These are phyloP conservation scores for Aspergillus diversus DNA, from an alignment of 495 filamentous ascomycete species.

Conservation along the genomic window DNA sequence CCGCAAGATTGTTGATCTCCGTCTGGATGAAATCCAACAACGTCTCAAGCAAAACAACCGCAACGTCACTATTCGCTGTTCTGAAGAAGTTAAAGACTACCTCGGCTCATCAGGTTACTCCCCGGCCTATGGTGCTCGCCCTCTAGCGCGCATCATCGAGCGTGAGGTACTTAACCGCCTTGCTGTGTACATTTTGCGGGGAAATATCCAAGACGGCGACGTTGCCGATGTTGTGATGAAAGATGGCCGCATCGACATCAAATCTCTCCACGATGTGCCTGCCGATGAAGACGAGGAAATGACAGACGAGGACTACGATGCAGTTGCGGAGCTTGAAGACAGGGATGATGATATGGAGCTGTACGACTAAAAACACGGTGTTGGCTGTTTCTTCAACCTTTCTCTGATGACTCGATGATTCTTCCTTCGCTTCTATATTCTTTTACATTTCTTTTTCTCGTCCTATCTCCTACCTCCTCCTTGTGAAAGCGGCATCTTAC, in stretches of 20 bases:
- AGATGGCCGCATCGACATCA: slow-evolving; percentile 73
- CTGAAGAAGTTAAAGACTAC: slow-evolving; percentile 85
- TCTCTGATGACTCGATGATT: too few species aligned
- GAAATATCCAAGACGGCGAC: slow-evolving; percentile 84
- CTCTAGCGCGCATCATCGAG: slow-evolving; percentile 86
- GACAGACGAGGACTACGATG: slow-evolving; percentile 67
- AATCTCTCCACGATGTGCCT: slow-evolving; percentile 78
- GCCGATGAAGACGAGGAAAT: slow-evolving; percentile 73
- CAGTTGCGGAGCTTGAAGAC: slow-evolving; percentile 67
- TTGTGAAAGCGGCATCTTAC: too few species aligned
- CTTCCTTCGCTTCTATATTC: too few species aligned
- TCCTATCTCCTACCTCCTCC: too few species aligned
- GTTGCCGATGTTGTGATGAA: slow-evolving; percentile 74
- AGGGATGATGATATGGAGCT: slow-evolving; percentile 71
- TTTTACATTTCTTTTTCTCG: too few species aligned
- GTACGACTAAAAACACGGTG: slow-evolving; percentile 65
- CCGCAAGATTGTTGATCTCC: slow-evolving; percentile 91
- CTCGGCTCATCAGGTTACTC: slow-evolving; percentile 87
- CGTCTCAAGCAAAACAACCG: slow-evolving; percentile 78
- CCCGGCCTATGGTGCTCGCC: slow-evolving; percentile 90
- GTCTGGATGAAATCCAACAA: slow-evolving; percentile 87
- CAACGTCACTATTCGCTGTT: slow-evolving; percentile 76
- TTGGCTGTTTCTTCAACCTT: too few species aligned
- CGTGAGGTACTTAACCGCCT: slow-evolving; percentile 93
- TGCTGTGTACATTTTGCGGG: slow-evolving; percentile 85